Evolutionary conservation across 805 yeast species (phyloP), one percentile per base, ranked within the genome.

Genomic region (Starmerella vaccinii): DNA sequence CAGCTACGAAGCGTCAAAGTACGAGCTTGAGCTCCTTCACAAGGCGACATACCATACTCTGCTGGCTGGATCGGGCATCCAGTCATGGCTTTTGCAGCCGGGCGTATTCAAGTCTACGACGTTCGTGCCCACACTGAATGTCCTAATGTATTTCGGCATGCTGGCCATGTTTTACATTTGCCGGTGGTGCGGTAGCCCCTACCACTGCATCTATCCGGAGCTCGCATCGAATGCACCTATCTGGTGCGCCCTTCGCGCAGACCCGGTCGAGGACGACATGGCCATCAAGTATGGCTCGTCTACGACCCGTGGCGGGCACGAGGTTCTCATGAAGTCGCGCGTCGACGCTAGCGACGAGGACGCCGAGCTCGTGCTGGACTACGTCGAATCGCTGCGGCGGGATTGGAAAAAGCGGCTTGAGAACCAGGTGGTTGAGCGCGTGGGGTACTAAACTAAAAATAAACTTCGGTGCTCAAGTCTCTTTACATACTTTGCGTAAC

Each of bases 1-100:
- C 46, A 79, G 95, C 6, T 92, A 92, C 63, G 97, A 90, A 65
- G 95, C 95, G 10, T 87, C 97, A 1, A 92, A 92, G 63, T 73
- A 95, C 61, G 70, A 83, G 56, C 81, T 90, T 35, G 97, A 92
- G 65, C 72, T 89, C 49, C 67, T 88, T 38, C 97, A 90, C 66
- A 65, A 76, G 39, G 88, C 84, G 8, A 76, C 88, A 1, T 84
- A 77, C 64, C 63, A 75, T 52, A 57, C 68, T 18, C 68, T 86
- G 61, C 60, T 62, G 23, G 59, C 68, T 27, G 59, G 74, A 12
- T 62, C 73, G 47, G 83, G 81, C 1, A 76, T 90, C 45, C 71
- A 70, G 45, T 88, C 84, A 62, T 88, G 84, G 67, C 68, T 90
- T 30, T 80, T 84, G 5, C 96, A 92, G 53, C 99, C 99, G 0